Base-by-base conservation (phyloP, 1,284 basidiomycete genomes). In the Inonotus hispidus region DNA sequence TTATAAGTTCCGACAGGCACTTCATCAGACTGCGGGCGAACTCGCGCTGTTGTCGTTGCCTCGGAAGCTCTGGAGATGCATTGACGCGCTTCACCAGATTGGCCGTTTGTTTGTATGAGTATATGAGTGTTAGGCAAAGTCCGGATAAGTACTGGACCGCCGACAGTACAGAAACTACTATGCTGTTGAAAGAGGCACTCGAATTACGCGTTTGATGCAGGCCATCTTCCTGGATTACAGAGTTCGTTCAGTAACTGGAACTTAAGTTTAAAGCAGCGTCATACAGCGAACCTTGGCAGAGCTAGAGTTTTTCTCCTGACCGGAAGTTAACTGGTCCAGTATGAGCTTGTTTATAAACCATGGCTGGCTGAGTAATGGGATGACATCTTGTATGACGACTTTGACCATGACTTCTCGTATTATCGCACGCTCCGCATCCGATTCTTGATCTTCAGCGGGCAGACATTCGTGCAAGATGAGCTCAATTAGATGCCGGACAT, bases 321-420 rank as follows among this genome's bases (percentile, higher is more conserved):
- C 56, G 72, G 78, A 74, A 27, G 81, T 84, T 27, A 93, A 70
- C 8, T 84, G 71, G 67, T 86, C 82, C 37, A 91, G 74, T 8
- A 89, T 77, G 5, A 78, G 69, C 69, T 79, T 84, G 56, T 92
- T 81, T 43, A 93, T 79, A 70, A 92, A 93, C 90, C 90, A 92
- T 0, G 92, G 90, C 69, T 93, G 87, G 4, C 83, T 81, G 43
- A 93, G 71, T 64, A 81, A 83, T 27, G 84, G 84, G 27, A 92
- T 74, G 13, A 90, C 75, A 63, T 84, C 84, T 55, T 79, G 77
- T 63, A 90, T 72, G 19, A 93, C 71, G 27, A 90, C 77, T 68
- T 88, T 89, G 67, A 92, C 78, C 52, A 92, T 69, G 47, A 93
- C 77, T 73, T 94, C 92, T 56, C 91, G 82, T 32, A 91, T 73